Conservation (phyloP, 257 asterid species). For the Avicennia marina region DNA sequence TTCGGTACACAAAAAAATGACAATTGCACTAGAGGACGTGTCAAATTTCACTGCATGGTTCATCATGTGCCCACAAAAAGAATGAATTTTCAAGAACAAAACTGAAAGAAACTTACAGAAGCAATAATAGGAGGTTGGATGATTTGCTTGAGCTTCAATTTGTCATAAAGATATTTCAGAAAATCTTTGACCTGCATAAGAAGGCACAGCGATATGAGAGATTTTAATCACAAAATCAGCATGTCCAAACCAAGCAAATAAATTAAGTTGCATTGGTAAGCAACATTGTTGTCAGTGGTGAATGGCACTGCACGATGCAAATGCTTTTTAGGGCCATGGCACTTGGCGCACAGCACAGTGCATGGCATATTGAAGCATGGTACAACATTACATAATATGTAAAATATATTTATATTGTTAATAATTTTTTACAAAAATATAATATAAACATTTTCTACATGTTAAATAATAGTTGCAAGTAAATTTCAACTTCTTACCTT, state of each 20-base stretch:
- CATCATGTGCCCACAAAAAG: not conserved
- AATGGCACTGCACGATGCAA: no score
- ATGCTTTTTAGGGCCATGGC: no score
- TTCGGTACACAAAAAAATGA: not conserved
- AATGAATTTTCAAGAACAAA: not conserved
- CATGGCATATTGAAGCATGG: no score
- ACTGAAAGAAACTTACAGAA: conserved; percentile 54
- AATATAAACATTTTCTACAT: no score
- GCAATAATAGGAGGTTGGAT: conserved; percentile 97
- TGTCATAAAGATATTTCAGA: conserved; percentile 67
- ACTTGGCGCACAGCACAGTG: no score
- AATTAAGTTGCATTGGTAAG: conserved; percentile 15
- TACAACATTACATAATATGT: no score
- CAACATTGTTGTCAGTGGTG: no score
- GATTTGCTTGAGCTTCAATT: conserved; percentile 91
- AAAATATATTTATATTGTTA: no score
- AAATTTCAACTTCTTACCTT: no score
- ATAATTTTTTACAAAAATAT: no score
- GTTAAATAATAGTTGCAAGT: no score
- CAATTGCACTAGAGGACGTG: not conserved
- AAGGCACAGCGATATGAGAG: conserved; percentile 11
- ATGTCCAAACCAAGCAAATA: conserved; percentile 1
- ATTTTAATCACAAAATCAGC: not conserved
- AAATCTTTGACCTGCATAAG: conserved; percentile 56
- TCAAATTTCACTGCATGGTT: not conserved